Evolutionary conservation across 2,329 filamentous ascomycete genomes (phyloP).

Genomic region (Calonectria leucothoes): DNA sequence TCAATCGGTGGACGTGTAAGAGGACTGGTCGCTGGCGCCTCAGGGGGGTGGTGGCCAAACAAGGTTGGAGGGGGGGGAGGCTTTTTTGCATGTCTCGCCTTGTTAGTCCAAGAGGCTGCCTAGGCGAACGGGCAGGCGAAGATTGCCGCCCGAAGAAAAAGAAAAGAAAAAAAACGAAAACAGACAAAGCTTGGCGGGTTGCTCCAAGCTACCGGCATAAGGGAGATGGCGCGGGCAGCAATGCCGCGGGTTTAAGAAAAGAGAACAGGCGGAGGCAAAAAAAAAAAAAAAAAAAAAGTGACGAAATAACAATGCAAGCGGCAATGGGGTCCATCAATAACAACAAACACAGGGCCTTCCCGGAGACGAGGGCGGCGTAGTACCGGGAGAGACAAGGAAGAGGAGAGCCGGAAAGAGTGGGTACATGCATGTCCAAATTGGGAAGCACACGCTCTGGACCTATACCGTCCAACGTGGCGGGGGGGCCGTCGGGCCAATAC

Average conservation of each 20-base stretch:
- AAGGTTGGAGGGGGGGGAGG: constrained; percentile 14
- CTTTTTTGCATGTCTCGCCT: constrained; percentile 14
- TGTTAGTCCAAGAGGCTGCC: not conserved
- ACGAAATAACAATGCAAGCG: not conserved
- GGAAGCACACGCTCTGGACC: constrained; percentile 16
- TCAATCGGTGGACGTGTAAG: constrained; percentile 20
- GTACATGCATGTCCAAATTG: constrained; percentile 2
- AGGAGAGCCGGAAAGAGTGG: not conserved
- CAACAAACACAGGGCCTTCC: constrained; percentile 7
- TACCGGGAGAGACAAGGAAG: not conserved
- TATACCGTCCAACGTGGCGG: constrained; percentile 10
- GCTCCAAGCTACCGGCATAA: not conserved
- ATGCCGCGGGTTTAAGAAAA: not conserved
- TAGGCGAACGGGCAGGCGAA: not conserved
- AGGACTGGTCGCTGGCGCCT: constrained; percentile 16
- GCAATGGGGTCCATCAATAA: not conserved
- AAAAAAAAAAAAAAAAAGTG: too few relatives aligned
- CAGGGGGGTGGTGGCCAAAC: not conserved
- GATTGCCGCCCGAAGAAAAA: not conserved
- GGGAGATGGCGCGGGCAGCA: not conserved
- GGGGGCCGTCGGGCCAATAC: constrained; percentile 3
- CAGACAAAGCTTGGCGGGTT: not conserved
- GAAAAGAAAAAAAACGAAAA: not conserved
- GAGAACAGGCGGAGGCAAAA: not conserved
- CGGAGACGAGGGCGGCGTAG: not conserved